These are phyloP conservation scores for Geotrichum armillariae DNA, from an alignment of 1,139 yeast species.

Conservation along the genomic window DNA sequence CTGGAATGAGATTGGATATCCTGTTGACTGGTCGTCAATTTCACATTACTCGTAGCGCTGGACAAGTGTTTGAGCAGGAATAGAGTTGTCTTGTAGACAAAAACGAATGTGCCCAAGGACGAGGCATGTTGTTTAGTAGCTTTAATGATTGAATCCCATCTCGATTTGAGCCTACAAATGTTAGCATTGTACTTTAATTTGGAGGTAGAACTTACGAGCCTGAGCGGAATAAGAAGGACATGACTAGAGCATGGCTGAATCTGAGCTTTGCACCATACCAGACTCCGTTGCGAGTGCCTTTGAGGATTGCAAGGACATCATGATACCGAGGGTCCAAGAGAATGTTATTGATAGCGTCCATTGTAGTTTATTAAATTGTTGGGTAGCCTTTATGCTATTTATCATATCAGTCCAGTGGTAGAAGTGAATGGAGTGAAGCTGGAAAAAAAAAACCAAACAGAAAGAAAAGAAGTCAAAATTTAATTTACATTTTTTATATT, in stretches of 20 bases:
- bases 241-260: conserved; percentile 71
- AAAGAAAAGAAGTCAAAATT: too few species aligned
- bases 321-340: conserved; percentile 38
- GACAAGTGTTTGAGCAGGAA: conserved; percentile 30
- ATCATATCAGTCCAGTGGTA: too few species aligned
- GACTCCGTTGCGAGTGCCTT: conserved; percentile 44
- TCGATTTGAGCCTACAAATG: conserved; percentile 40
- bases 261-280: conserved; percentile 75
- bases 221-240: conserved; percentile 54
- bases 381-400: not conserved
- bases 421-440: not conserved
- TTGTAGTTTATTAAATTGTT: not conserved
- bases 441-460: not conserved
- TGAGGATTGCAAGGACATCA: conserved; percentile 38
- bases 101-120: conserved; percentile 66
- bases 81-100: conserved; percentile 52
- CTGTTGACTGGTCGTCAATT: conserved; percentile 27
- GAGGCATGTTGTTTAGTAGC: conserved; percentile 69
- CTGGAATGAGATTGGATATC: conserved; percentile 29
- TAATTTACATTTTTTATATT: too few species aligned
- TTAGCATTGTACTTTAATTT: not conserved
- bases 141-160: conserved; percentile 50
- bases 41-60: conserved; percentile 8
- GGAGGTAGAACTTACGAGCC: conserved; percentile 35
- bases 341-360: conserved; percentile 24